These are phyloP conservation scores for Irpex lacteus DNA, from an alignment of 1,284 basidiomycete genomes.

Conservation along the genomic window DNA sequence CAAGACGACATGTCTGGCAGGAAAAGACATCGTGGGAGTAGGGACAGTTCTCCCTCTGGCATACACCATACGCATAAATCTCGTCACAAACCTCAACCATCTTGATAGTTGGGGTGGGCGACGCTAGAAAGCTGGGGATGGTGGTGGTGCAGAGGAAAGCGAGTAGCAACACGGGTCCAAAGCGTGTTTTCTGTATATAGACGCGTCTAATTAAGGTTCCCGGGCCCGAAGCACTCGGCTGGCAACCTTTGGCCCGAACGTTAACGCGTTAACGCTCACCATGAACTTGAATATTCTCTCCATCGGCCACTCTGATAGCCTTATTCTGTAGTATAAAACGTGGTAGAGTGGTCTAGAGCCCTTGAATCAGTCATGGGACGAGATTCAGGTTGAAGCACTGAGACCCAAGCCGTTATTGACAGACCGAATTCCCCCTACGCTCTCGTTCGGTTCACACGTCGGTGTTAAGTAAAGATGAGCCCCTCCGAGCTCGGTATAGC, in stretches of 20 bases:
- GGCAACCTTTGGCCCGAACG: too few species aligned
- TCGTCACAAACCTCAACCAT: background rate
- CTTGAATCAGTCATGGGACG: too few species aligned
- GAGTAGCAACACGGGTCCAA: background rate
- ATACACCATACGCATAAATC: background rate
- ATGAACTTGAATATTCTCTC: too few species aligned
- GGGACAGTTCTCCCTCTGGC: background rate
- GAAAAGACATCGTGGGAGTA: background rate
- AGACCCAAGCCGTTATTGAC: too few species aligned
- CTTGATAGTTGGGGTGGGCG: background rate
- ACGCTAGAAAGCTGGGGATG: background rate
- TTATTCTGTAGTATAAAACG: too few species aligned
- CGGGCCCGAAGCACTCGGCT: background rate
- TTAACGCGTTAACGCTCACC: too few species aligned
- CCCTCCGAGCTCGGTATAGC: background rate
- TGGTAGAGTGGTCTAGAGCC: too few species aligned
- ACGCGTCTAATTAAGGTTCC: background rate
- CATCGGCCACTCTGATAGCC: too few species aligned
- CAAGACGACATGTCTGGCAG: background rate
- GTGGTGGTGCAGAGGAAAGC: background rate
- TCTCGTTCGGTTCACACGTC: too few species aligned
- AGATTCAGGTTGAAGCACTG: too few species aligned
- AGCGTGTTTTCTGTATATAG: background rate
- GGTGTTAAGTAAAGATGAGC: background rate
- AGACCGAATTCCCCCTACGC: too few species aligned